A percentile compares a stretch with the other conserved stretches of the same genome.
Evolutionary conservation across 352 stramenopile species (phyloP).

Genomic region (Phytopythium mirpurense): DNA sequence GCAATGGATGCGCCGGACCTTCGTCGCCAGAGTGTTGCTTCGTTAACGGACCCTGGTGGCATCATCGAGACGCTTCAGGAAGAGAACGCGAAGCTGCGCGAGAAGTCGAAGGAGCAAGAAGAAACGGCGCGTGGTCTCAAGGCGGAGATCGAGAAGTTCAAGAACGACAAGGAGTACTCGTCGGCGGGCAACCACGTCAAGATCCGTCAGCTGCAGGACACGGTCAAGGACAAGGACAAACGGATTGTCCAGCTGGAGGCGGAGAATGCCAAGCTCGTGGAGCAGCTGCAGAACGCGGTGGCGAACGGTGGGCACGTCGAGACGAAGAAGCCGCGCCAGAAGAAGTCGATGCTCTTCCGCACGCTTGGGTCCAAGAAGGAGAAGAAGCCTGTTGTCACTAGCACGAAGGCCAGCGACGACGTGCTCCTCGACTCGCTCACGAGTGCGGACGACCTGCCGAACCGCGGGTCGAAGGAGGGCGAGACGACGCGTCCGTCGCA

Average conservation of each 20-base stretch:
- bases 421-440: constrained; percentile 79
- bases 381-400: constrained; percentile 38
- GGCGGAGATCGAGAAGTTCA: constrained; percentile 65
- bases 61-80: constrained; percentile 83
- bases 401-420: constrained; percentile 3
- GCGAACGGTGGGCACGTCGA: constrained; percentile 39
- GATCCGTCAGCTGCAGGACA: constrained; percentile 68
- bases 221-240: constrained; percentile 70
- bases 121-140: constrained; percentile 50
- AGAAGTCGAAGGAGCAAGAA: constrained; percentile 79
- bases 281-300: constrained; percentile 37
- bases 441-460: constrained; percentile 54
- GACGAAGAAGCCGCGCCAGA: constrained; percentile 42
- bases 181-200: constrained; percentile 71
- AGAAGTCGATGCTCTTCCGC: constrained; percentile 79
- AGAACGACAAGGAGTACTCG: constrained; percentile 75
- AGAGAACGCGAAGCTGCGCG: constrained; percentile 70
- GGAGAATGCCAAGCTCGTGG: constrained; percentile 73
- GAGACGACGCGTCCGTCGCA: constrained; percentile 28
- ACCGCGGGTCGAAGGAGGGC: constrained; percentile 46
- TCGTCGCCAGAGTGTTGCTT: constrained; percentile 6
- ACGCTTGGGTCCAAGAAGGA: constrained; percentile 85
- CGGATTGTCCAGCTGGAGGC: constrained; percentile 57
- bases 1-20: constrained; percentile 23
- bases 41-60: constrained; percentile 58